Base-by-base conservation (phyloP, 192 early-diverging fungal species). In the Coemansia sp. region DNA sequence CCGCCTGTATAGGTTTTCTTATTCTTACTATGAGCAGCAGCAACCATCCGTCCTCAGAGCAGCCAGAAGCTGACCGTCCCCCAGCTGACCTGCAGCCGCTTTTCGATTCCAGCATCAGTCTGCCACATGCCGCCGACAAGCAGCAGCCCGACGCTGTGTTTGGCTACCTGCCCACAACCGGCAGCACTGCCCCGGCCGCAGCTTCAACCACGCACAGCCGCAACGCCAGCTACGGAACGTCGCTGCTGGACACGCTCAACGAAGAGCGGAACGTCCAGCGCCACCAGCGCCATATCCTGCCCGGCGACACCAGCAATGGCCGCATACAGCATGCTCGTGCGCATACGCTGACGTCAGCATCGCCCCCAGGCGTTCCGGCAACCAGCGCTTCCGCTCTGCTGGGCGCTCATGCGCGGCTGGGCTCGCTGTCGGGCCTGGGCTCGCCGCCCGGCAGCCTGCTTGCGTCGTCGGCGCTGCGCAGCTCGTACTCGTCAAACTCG, bases 401-500 rank as follows among this genome's bases (percentile, higher is more conserved):
- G 18, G 71, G 71, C 17, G 71, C 71, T 1, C 71, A 74, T 20
- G 47, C 59, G 36, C 64, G 63, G 39, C 71, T 74, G 32, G 40
- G 60, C 49, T 61, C 69, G 34, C 58, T 72, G 55, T 69, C 66
- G 11, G 59, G 49, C 20, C 21, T 61, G 51, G 38, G 42, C 23
- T 31, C 48, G 45, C 49, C 23, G 10, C 37, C 40, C 23, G 31
- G 23, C 5, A 38, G 52, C 11, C 51, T 69, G 21, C 60, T 70
- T 34, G 38, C 65, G 18, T 63, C 71, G 34, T 64, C 72, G 15
- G 64, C 72, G 23, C 65, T 75, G 61, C 72, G 72, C 53, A 75
- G 60, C 74, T 77, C 74, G 36, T 77, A 70, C 60, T 77, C 74
- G 53, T 62, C 74, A 2, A 70, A 53, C 64, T 70, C 67, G 47